These are phyloP conservation scores for Camptophora hylomeconis DNA, from an alignment of 2,329 filamentous ascomycete genomes.

Conservation along the genomic window DNA sequence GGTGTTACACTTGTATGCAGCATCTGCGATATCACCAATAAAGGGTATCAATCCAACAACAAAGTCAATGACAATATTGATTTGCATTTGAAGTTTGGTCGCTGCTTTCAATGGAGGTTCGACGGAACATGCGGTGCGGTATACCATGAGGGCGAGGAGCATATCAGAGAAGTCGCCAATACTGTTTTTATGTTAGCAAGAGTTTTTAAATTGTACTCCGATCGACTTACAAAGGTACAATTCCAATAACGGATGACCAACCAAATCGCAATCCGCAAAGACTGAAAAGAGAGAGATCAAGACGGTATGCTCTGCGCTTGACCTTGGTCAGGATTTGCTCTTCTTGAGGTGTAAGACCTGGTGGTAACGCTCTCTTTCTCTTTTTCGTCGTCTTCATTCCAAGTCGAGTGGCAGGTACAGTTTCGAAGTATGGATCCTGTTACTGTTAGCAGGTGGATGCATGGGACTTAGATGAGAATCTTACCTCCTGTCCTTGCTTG, in stretches of 20 bases:
- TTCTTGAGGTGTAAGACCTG: slow-evolving; percentile 73
- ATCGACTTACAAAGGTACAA: slow-evolving; percentile 62
- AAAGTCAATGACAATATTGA: slow-evolving; percentile 53
- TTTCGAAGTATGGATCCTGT: slow-evolving; percentile 84
- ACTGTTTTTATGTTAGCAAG: slow-evolving; percentile 31
- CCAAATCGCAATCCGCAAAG: slow-evolving; percentile 74
- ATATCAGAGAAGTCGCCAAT: slow-evolving; percentile 64
- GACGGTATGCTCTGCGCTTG: slow-evolving; percentile 69
- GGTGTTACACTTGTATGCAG: slow-evolving; percentile 35
- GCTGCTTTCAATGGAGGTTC: slow-evolving; percentile 57
- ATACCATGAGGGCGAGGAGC: slow-evolving; percentile 61
- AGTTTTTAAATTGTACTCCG: too few relatives aligned
- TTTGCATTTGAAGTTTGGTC: slow-evolving; percentile 54
- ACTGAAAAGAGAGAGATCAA: slow-evolving; percentile 76
- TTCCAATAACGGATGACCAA: slow-evolving; percentile 73
- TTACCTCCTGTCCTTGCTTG: slow-evolving; percentile 45
- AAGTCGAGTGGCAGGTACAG: slow-evolving; percentile 56
- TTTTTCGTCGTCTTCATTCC: slow-evolving; percentile 61
- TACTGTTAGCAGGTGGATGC: slow-evolving; percentile 6
- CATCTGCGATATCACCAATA: slow-evolving; percentile 35
- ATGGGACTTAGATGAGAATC: slow-evolving; percentile 6
- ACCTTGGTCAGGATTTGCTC: slow-evolving; percentile 71
- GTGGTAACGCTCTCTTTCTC: slow-evolving; percentile 70
- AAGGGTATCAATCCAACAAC: slow-evolving; percentile 39
- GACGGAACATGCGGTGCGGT: slow-evolving; percentile 58